Conservation (phyloP, 495 filamentous ascomycete species). For the Cercophora sp. region DNA sequence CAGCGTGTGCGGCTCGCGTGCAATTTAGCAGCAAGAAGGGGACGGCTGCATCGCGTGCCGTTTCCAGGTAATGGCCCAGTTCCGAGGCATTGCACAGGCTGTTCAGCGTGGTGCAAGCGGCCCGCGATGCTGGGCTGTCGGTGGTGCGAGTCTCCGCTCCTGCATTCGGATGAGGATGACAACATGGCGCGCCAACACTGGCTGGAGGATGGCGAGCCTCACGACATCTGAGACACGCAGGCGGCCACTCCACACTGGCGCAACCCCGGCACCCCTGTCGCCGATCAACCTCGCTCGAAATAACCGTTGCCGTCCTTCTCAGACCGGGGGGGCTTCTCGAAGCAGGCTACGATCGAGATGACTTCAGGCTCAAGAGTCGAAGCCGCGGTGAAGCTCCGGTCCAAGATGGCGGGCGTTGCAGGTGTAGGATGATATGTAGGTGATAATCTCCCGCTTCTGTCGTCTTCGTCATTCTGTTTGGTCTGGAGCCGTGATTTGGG, state of each 20-base stretch:
- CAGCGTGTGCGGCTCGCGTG: no score
- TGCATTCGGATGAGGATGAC: constrained; percentile 16
- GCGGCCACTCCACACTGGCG: not conserved
- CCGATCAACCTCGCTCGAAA: constrained; percentile 47
- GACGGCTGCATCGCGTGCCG: no score
- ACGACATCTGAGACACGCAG: constrained; percentile 11
- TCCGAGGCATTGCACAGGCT: not conserved
- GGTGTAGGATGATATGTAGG: constrained; percentile 22
- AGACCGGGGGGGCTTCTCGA: constrained; percentile 12
- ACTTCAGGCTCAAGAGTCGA: constrained; percentile 19
- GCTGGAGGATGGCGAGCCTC: constrained; percentile 3
- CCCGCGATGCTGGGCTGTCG: constrained; percentile 1
- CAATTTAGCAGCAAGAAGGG: no score
- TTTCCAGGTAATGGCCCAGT: not conserved
- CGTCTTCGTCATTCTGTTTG: constrained; percentile 16
- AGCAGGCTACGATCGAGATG: constrained; percentile 11
- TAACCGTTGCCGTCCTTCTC: constrained; percentile 37
- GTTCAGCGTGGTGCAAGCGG: constrained; percentile 3
- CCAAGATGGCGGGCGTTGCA: constrained; percentile 7
- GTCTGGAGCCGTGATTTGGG: constrained; percentile 15
- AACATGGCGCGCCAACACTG: constrained; percentile 8
- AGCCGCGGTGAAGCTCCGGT: not conserved
- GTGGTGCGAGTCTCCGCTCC: constrained; percentile 7
- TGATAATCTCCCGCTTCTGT: constrained; percentile 24
- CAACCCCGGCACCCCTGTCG: constrained; percentile 34